phyloP scores from a whole-genome alignment of 2,329 filamentous ascomycete genomes.

The Cladophialophora immunda region DNA sequence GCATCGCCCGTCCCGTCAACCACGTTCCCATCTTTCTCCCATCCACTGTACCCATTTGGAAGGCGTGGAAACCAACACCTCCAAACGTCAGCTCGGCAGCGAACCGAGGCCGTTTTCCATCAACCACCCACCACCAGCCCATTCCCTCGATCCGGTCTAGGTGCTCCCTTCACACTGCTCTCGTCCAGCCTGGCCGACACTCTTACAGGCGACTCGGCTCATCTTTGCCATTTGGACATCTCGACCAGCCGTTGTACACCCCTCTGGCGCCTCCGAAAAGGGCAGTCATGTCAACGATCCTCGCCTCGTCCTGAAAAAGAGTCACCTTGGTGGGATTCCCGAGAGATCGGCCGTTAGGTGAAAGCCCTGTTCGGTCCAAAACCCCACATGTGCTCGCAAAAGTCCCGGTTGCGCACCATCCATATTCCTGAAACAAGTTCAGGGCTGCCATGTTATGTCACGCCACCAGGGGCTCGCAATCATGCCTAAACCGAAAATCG shows the following conservation, averaged over 20 bases:
- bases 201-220: not conserved
- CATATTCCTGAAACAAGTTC: conserved; percentile 4
- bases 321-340: not conserved
- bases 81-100: conserved; percentile 4
- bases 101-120: conserved; percentile 5
- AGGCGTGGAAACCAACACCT: not conserved
- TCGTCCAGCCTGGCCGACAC: not conserved
- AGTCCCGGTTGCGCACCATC: not conserved
- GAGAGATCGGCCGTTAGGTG: not conserved
- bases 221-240: not conserved
- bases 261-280: not conserved
- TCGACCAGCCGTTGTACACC: not conserved
- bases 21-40: not conserved
- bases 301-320: not conserved
- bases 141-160: not conserved
- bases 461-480: conserved; percentile 1
- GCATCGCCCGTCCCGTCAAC: not conserved
- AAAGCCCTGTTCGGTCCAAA: not conserved
- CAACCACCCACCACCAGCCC: not conserved
- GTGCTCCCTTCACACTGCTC: not conserved
- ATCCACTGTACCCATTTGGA: not conserved
- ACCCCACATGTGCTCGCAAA: not conserved
- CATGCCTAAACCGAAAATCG: conserved; percentile 38
- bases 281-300: not conserved
- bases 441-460: conserved; percentile 1